Evolutionary conservation across 2,329 filamentous ascomycete species (phyloP), one percentile per base, ranked within the genome.

Genomic region (Periglandula ipomoeae): DNA sequence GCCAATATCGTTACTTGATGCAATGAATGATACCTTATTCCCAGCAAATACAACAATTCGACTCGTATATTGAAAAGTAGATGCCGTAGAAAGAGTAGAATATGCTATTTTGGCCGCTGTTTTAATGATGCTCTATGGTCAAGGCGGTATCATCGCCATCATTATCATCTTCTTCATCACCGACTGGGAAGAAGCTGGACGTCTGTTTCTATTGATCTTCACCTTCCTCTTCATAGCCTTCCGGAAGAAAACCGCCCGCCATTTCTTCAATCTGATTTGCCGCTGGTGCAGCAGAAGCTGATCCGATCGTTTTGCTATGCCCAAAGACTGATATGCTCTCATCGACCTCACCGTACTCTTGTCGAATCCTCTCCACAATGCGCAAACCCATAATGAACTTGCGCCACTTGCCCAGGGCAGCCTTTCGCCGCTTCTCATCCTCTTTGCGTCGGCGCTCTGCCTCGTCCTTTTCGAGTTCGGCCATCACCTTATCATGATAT

Each of bases 361-460:
- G 76, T 37, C 75, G 75, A 37, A 94, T 84, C 44, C 89, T 76
- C 62, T 93, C 78, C 19, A 88, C 75, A 50, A 97, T 93, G 3
- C 89, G 77, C 66, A 96, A 62, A 0, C 90, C 90, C 73, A 90
- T 87, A 13, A 95, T 66, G 57, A 96, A 88, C 65, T 87, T 94
- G 50, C 87, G 79, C 93, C 93, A 98, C 55, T 82, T 79, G 1
- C 76, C 78, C 41, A 97, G 62, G 1, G 86, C 82, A 11, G 78
- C 74, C 53, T 86, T 89, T 46, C 84, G 80, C 7, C 86, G 76
- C 67, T 95, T 96, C 51, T 86, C 84, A 51, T 93, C 84, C 61
- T 95, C 89, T 58, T 89, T 91, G 45, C 84, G 80, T 44, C 74
- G 73, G 46, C 82, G 78, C 63, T 94, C 89, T 5, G 77, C 81